A percentile compares a stretch with the other conserved stretches of the same genome.
Conservation (phyloP, 202 grass and related monocot species). For the Digitaria exilis region DNA sequence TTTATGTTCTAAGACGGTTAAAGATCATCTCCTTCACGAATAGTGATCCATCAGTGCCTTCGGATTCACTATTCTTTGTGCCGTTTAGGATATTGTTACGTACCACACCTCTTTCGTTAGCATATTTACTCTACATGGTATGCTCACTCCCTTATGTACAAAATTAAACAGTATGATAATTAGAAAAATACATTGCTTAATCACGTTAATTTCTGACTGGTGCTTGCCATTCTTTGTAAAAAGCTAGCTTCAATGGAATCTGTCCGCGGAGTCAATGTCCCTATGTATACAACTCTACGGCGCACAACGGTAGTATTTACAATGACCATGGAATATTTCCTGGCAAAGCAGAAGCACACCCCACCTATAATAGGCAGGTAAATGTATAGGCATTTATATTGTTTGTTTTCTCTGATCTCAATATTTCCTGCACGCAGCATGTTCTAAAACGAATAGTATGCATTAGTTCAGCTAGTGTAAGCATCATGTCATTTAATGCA, state of each 20-base stretch:
- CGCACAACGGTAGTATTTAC: conserved; percentile 95
- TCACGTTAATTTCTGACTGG: conserved; percentile 36
- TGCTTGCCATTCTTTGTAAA: conserved; percentile 55
- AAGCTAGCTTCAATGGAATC: conserved; percentile 98
- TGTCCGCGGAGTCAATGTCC: conserved; percentile 93
- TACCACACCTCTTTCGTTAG: conserved; percentile 84
- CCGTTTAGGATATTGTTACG: conserved; percentile 73
- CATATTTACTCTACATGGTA: conserved; percentile 99
- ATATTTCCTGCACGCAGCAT: not conserved
- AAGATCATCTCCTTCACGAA: conserved; percentile 88
- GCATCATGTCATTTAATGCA: not conserved
- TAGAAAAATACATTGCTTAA: not conserved
- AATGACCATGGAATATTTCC: conserved; percentile 94
- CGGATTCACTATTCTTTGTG: conserved; percentile 69
- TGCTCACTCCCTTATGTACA: conserved; percentile 28
- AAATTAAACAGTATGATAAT: not conserved
- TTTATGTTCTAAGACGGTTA: conserved; percentile 83
- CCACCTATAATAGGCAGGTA: conserved; percentile 87
- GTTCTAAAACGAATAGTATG: not conserved
- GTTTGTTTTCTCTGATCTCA: conserved; percentile 6
- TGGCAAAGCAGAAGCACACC: conserved; percentile 87
- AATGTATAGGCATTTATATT: conserved; percentile 21
- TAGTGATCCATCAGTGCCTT: conserved; percentile 62
- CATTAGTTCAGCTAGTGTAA: not conserved
- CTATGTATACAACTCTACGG: conserved; percentile 95